Base-by-base conservation (phyloP, 768 basidiomycete genomes). In the Kwoniella dendrophila region DNA sequence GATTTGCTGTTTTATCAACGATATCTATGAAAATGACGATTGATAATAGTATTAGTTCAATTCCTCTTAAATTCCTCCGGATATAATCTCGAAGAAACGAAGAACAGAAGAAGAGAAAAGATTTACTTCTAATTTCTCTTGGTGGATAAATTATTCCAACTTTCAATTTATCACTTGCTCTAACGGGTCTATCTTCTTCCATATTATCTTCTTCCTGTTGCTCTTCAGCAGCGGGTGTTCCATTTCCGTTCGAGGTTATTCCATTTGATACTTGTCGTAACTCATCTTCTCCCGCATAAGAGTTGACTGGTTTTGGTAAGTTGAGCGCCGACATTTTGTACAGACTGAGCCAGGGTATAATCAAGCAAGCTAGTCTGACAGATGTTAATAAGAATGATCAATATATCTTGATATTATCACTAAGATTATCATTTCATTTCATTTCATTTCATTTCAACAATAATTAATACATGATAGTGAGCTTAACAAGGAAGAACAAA, bases 81-180 rank as follows among this genome's bases (percentile, higher is more conserved):
- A 36, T 14, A 3, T 54, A 33, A 6, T 53, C 47, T 29, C 22
- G 49, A 26, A 32, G 36, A 50, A 24, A 3, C n/a, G 20, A 22
- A 24, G 50, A 34, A 32, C 29, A 34, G 2, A 8, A 38, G 18
- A 8, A n/a, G 51, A 20, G 10, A 1, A 5, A 26, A 11, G 33
- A 82, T 87, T 79, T 69, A 87, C 92, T 88, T 83, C 95, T 92
- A 72, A 97, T 93, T 78, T 95, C 94, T 36, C 91, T 92, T 1
- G 95, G 92, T 66, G 95, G 95, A 26, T 94, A 87, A 81, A 98
- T 97, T 72, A 97, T 85, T 47, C 92, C 92, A 59, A 84, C 88
- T 22, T 88, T 83, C 74, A 90, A 92, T 44, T 67, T 69, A 73
- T 89, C 82, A 62, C 73, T 75, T 41, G 69, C 62, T 43, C 64